Base-by-base conservation (phyloP, 1,284 basidiomycete genomes). In the Malassezia brasiliensis region DNA sequence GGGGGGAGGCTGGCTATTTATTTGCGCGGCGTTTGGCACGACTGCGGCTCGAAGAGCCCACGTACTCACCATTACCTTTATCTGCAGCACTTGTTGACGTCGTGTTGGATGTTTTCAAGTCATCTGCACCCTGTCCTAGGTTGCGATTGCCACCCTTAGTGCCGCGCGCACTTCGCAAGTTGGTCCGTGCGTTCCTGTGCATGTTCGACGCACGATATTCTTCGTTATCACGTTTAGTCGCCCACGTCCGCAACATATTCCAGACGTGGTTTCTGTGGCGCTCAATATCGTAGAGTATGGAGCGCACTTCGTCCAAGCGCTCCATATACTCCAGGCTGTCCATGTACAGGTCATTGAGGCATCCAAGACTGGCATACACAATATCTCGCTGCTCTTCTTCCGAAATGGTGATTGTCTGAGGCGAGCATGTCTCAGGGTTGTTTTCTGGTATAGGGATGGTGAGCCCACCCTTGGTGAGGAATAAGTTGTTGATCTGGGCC, bases 311-410 rank as follows among this genome's bases (percentile, higher is more conserved):
- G 47, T 79, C 78, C 22, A 80, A 64, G 12, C 79, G 68, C 51
- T 78, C 77, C 52, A 78, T 77, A 63, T 79, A 80, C 67, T 79
- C 79, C 17, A 75, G 68, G 45, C 77, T 78, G 62, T 80, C 79
- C 19, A 76, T 75, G 11, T 77, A 68, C 34, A 80, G 65, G 59
- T 79, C 79, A 51, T 60, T 63, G 42, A 60, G 66, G 49, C 42
- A 72, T 41, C 68, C 65, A 14, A 74, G 52, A 47, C 70, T 65
- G 2, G 67, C 64, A 11, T 66, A 63, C 38, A 73, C 63, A 38
- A 73, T 65, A 1, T 66, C 70, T 1, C 66, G 60, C 50, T 74
- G 72, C 44, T 70, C 63, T 25, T 61, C 56, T 7, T 63, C 62
- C 8, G 68, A 42, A 15, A 61, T 10, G 2, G 40, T 19, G 17